Evolutionary conservation across 73 alveolate genomes (phyloP), one percentile per base, ranked within the genome.

Genomic region (Paramecium sexaurelia): DNA sequence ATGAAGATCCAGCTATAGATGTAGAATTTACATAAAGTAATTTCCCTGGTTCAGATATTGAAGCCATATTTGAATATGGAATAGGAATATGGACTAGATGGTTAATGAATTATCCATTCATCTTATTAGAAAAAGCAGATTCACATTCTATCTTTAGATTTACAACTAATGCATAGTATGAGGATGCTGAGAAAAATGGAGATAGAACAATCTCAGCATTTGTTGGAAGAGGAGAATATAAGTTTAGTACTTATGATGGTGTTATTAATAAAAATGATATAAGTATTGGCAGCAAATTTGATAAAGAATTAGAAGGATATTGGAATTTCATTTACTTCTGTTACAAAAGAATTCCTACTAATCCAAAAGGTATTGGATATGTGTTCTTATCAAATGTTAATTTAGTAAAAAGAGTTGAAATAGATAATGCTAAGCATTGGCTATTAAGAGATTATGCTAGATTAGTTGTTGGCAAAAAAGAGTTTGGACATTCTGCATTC

Each of bases 1-100:
- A 32, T 20, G 67, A 36, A 1, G 7, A 35, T 32, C 37, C 87
- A 73, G 87, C 87, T 0, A 29, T 73, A 11, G 87, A 73, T 73
- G 51, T 73, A 29, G 87, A 73, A 10, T n/a, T 73, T 20, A 73
- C 20, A 3, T 35, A 32, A 24, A 41, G 11, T 13, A 73, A 32
- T 29, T 32, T 73, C 55, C 87, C 87, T n/a, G 87, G 56, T 29
- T 35, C 57, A 13, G 87, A 73, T 73, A 24, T 73, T 33, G 87
- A 73, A 73, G 87, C 87, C n/a, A 73, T 73, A 1, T 73, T 4
- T 73, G 87, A 73, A 73, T 73, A 73, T 33, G 87, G 87, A 33
- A 35, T 73, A 32, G 87, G 87, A 15, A 19, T 73, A 29, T 73
- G 87, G 87, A 37, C 87, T 13, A 73, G 87, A 73, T 73, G 87